These are phyloP conservation scores for Fistulina hepatica DNA, from an alignment of 1,284 basidiomycete species.

Conservation along the genomic window DNA sequence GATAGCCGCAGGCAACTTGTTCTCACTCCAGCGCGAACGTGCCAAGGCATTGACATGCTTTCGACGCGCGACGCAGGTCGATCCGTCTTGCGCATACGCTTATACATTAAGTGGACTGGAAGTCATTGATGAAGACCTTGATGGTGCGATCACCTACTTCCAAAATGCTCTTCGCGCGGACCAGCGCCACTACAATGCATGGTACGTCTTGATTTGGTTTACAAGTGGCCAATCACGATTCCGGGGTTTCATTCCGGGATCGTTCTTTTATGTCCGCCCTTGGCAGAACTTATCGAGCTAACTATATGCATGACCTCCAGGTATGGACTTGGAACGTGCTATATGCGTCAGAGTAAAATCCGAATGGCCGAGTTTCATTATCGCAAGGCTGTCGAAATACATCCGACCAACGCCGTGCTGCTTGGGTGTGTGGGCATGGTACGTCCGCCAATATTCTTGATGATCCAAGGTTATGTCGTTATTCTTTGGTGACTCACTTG, in stretches of 20 bases:
- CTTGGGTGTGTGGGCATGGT: constrained; percentile 88
- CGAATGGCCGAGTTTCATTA: constrained; percentile 91
- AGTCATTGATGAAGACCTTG: constrained; percentile 86
- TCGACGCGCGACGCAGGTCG: constrained; percentile 74
- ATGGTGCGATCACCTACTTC: constrained; percentile 83
- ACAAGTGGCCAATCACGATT: constrained; percentile 10
- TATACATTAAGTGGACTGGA: constrained; percentile 93
- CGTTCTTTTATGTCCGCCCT: too few species aligned
- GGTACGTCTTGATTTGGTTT: constrained; percentile 41
- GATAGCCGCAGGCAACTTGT: constrained; percentile 91
- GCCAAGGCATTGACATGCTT: constrained; percentile 88
- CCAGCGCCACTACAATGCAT: constrained; percentile 88
- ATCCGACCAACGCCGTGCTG: constrained; percentile 83
- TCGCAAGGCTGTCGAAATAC: constrained; percentile 79
- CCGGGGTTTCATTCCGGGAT: constrained; percentile 23
- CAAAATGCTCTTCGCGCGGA: constrained; percentile 82
- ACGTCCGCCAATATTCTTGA: constrained; percentile 20
- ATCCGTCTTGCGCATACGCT: constrained; percentile 80
- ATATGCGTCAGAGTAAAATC: constrained; percentile 83
- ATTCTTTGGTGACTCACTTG: constrained; percentile 16
- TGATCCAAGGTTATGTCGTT: constrained; percentile 10
- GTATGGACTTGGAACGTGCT: constrained; percentile 95
- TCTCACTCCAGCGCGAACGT: constrained; percentile 85
- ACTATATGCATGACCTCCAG: too few species aligned
- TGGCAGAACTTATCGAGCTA: too few species aligned